Evolutionary conservation across 2,329 filamentous ascomycete species (phyloP).

Genomic region (Orbilia oligospora): DNA sequence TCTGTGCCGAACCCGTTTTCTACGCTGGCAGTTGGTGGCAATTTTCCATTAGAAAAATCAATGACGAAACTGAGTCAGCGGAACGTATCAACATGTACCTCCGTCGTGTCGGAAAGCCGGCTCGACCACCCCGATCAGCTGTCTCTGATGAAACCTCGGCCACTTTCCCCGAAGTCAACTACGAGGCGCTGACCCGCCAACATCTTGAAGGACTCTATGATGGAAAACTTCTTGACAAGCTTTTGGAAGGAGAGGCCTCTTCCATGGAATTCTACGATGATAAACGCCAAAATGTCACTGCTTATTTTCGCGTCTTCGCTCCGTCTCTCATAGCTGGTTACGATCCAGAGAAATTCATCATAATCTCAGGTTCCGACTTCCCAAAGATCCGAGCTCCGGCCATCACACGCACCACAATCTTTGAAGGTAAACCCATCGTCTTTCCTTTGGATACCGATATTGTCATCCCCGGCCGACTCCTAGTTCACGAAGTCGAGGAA

Average conservation of each 20-base stretch:
- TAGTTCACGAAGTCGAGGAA: constrained; percentile 44
- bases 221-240: constrained; percentile 18
- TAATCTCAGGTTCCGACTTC: constrained; percentile 31
- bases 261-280: constrained; percentile 48
- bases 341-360: constrained; percentile 53
- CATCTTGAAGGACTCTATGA: constrained; percentile 24
- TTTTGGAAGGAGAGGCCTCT: constrained; percentile 32
- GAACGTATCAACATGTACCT: constrained; percentile 37
- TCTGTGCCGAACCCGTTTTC: constrained; percentile 46
- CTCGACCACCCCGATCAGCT: background rate
- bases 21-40: constrained; percentile 57
- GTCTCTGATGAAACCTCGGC: constrained; percentile 13
- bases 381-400: constrained; percentile 47
- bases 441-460: constrained; percentile 42
- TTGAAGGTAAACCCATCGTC: constrained; percentile 26
- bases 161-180: constrained; percentile 45
- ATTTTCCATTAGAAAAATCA: constrained; percentile 47
- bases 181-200: constrained; percentile 45
- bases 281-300: constrained; percentile 24
- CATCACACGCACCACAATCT: constrained; percentile 42
- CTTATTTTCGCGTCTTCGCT: constrained; percentile 51
- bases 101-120: constrained; percentile 31
- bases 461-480: constrained; percentile 32
- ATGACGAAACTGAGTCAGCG: constrained; percentile 14
- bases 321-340: constrained; percentile 44